A percentile compares a stretch with the other conserved stretches of the same genome.
These are phyloP conservation scores for Polyporus arcularius DNA, from an alignment of 768 basidiomycete genomes.

Conservation along the genomic window DNA sequence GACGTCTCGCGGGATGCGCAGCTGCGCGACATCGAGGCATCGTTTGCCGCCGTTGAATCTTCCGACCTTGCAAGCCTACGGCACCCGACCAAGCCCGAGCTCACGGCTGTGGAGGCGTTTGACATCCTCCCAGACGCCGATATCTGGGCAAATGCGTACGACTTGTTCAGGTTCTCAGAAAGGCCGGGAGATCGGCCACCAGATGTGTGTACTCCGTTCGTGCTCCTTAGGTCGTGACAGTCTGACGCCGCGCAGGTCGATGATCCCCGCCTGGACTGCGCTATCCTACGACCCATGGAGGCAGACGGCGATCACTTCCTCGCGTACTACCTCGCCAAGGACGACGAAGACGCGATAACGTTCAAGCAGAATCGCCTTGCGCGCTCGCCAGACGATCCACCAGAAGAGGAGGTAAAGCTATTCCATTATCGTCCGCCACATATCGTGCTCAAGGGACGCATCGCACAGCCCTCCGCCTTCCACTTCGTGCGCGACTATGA, in stretches of 20 bases:
- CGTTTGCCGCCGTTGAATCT: slow-evolving; percentile 65
- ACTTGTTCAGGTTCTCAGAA: slow-evolving; percentile 84
- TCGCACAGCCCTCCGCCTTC: slow-evolving; percentile 63
- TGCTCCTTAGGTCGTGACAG: not conserved
- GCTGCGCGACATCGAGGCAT: slow-evolving; percentile 75
- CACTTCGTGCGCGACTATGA: slow-evolving; percentile 84
- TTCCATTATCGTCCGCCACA: not conserved
- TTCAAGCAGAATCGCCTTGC: slow-evolving; percentile 62
- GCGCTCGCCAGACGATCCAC: slow-evolving; percentile 46
- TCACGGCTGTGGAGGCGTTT: slow-evolving; percentile 79
- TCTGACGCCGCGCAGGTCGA: slow-evolving; percentile 48
- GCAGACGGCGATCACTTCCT: slow-evolving; percentile 88
- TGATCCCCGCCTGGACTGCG: slow-evolving; percentile 82
- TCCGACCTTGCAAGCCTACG: slow-evolving; percentile 60
- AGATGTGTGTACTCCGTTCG: slow-evolving; percentile 35
- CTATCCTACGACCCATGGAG: slow-evolving; percentile 84
- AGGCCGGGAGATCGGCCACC: slow-evolving; percentile 75
- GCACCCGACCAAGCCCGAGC: slow-evolving; percentile 78
- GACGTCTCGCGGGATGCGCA: slow-evolving; percentile 79
- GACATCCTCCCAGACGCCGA: slow-evolving; percentile 83
- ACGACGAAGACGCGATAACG: slow-evolving; percentile 66
- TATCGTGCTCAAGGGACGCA: not conserved
- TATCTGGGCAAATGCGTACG: slow-evolving; percentile 89
- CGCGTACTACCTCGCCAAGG: slow-evolving; percentile 78
- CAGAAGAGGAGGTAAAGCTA: slow-evolving; percentile 54